These are phyloP conservation scores for Medicago truncatula DNA, from an alignment of 306 rosid genomes.

Conservation along the genomic window DNA sequence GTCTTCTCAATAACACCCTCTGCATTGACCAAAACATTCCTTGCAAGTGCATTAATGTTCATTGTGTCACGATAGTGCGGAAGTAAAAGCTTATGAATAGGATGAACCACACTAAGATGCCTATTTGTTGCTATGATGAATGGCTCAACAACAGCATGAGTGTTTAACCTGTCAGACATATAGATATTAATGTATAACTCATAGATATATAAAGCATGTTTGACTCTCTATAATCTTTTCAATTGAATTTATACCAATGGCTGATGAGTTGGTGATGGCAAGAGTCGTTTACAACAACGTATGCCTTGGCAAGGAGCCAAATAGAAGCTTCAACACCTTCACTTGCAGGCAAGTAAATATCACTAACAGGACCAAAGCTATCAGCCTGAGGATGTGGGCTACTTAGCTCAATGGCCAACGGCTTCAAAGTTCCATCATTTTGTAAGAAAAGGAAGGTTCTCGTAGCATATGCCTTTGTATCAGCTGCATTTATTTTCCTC, in stretches of 20 bases:
- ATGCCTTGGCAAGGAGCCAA: slow-evolving; percentile 81
- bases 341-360: slow-evolving; percentile 56
- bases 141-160: slow-evolving; percentile 82
- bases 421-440: slow-evolving; percentile 73
- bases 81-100: slow-evolving; percentile 43
- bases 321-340: slow-evolving; percentile 59
- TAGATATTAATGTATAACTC: not conserved
- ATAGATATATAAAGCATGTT: not conserved
- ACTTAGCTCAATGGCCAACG: slow-evolving; percentile 75
- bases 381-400: slow-evolving; percentile 67
- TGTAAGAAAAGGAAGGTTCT: slow-evolving; percentile 73
- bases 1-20: slow-evolving; percentile 47
- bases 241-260: slow-evolving; percentile 55
- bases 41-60: slow-evolving; percentile 48
- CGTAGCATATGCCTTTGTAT: slow-evolving; percentile 60
- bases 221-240: not conserved
- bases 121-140: slow-evolving; percentile 52
- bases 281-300: slow-evolving; percentile 69
- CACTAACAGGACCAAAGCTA: slow-evolving; percentile 50
- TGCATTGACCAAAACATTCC: slow-evolving; percentile 48
- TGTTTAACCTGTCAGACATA: slow-evolving; percentile 59
- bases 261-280: slow-evolving; percentile 76
- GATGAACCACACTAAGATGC: slow-evolving; percentile 54
- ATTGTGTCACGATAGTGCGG: slow-evolving; percentile 55
- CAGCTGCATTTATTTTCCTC: slow-evolving; percentile 56